phyloP scores from a whole-genome alignment of 805 yeast species.

The Pichia occidentalis region DNA sequence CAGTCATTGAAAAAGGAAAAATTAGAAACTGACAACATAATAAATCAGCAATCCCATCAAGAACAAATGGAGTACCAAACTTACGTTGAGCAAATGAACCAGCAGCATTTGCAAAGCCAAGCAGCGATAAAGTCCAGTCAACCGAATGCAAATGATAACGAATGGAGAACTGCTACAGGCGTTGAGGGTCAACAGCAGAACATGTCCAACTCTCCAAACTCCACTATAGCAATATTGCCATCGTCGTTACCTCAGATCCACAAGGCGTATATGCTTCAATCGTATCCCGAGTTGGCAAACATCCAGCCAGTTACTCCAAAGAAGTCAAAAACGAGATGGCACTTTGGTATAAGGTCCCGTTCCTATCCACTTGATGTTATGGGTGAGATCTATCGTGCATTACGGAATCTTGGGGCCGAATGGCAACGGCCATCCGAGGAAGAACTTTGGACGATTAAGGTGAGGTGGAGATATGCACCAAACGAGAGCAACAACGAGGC shows the following conservation, averaged over 20 bases:
- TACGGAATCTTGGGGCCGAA: slow-evolving; percentile 91
- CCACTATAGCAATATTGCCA: slow-evolving; percentile 88
- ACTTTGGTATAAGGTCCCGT: slow-evolving; percentile 93
- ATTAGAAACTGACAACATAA: slow-evolving; percentile 3
- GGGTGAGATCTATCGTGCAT: slow-evolving; percentile 96
- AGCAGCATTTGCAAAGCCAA: slow-evolving; percentile 2
- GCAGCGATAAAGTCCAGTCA: too few species aligned
- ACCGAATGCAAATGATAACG: too few species aligned
- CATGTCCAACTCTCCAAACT: slow-evolving; percentile 43
- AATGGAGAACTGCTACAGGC: slow-evolving; percentile 29
- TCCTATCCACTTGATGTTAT: slow-evolving; percentile 96
- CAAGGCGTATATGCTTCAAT: slow-evolving; percentile 75
- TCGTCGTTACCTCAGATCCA: slow-evolving; percentile 92
- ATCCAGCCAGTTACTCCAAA: slow-evolving; percentile 53
- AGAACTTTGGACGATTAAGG: slow-evolving; percentile 92
- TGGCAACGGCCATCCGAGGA: slow-evolving; percentile 96
- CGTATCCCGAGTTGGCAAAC: slow-evolving; percentile 27
- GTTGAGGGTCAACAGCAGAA: slow-evolving; percentile 25
- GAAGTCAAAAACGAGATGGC: slow-evolving; percentile 95
- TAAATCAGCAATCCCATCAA: slow-evolving; percentile 6
- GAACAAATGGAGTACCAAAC: slow-evolving; percentile 11
- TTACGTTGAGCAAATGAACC: slow-evolving; percentile 7
- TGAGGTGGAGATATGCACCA: slow-evolving; percentile 78
- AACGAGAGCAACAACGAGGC: slow-evolving; percentile 9
- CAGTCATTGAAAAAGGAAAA: slow-evolving; percentile 49